phyloP scores from a whole-genome alignment of 352 stramenopile species.

The Peronosclerospora sorghi region DNA sequence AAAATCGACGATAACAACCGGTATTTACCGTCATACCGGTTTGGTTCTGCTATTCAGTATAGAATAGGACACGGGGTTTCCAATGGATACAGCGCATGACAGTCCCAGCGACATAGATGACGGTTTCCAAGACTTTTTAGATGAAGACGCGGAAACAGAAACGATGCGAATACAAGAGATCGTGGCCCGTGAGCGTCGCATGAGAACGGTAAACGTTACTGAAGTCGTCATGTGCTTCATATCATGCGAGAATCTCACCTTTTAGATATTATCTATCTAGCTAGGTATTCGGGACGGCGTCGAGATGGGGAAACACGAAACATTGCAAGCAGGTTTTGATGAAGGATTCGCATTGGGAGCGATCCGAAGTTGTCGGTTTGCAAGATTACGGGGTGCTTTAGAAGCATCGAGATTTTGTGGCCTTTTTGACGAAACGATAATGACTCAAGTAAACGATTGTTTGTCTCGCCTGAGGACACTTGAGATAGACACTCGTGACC shows the following conservation, averaged over 20 bases:
- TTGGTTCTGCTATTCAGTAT: too few relatives aligned
- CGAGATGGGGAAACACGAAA: slow-evolving; percentile 58
- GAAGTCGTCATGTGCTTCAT: neutral
- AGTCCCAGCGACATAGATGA: slow-evolving; percentile 27
- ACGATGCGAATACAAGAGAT: slow-evolving; percentile 39
- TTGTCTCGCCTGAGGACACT: slow-evolving; percentile 10
- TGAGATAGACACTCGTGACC: slow-evolving; percentile 18
- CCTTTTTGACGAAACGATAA: slow-evolving; percentile 5
- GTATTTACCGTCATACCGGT: too few relatives aligned
- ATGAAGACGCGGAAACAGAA: slow-evolving; percentile 39
- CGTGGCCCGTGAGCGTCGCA: slow-evolving; percentile 38
- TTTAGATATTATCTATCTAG: slow-evolving; percentile 17
- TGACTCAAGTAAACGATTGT: slow-evolving; percentile 4
- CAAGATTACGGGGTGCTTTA: slow-evolving; percentile 36
- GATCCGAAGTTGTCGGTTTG: slow-evolving; percentile 29
- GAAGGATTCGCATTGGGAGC: slow-evolving; percentile 32
- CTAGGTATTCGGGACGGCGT: slow-evolving; percentile 56
- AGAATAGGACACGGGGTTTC: too few relatives aligned
- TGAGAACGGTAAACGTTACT: slow-evolving; percentile 35
- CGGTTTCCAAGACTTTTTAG: slow-evolving; percentile 52
- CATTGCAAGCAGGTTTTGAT: slow-evolving; percentile 64
- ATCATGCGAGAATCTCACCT: neutral
- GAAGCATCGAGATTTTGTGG: slow-evolving; percentile 18
- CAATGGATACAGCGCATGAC: neutral
- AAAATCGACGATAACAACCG: too few relatives aligned